Evolutionary conservation across 768 basidiomycete species (phyloP), one percentile per base, ranked within the genome.

Genomic region (Termitomyces sp.): DNA sequence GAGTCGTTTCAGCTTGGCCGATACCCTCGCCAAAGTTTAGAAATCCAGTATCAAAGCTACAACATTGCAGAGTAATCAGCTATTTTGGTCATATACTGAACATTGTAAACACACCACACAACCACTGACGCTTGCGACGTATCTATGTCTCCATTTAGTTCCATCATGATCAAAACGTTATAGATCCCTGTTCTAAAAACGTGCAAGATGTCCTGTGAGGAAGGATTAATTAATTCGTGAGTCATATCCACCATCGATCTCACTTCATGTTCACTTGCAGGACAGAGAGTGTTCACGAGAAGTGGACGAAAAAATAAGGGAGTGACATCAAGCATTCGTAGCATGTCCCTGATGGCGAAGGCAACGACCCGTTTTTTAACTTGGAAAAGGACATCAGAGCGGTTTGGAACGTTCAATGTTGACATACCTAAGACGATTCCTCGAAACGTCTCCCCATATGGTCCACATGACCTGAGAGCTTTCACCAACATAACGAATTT

Each of bases 161-260:
- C 83, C 1, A 84, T 86, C 31, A 81, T 73, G 34, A 93, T 74
- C 34, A 91, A 71, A 11, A 91, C 73, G 66, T 93, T 93, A 61
- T 76, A 78, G 11, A 76, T 76, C 4, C 88, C 89, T 30, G 68
- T 65, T 27, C 73, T 68, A 58, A 90, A 89, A 48, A 72, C 73
- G 22, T 73, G 75, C 45, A 80, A 76, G 27, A 82, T 70, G 7
- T 82, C 78, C 65, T 76, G 72, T 82, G 5, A 34, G 27, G 16
- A 45, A 44, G 51, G 34, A 60, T 12, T 62, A 15, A 39, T 50
- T 2, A 30, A n/a, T 49, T 1, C 18, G 5, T 18, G 18, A 2
- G 24, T 22, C 30, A 12, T 31, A 18, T 39, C 30, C n/a, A 22
- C 13, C 30, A 31, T 37, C 11, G 50, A 57, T 22, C 58, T 45